Conservation (phyloP, 164 flowering plant species). For the Stephania yunnanensis region DNA sequence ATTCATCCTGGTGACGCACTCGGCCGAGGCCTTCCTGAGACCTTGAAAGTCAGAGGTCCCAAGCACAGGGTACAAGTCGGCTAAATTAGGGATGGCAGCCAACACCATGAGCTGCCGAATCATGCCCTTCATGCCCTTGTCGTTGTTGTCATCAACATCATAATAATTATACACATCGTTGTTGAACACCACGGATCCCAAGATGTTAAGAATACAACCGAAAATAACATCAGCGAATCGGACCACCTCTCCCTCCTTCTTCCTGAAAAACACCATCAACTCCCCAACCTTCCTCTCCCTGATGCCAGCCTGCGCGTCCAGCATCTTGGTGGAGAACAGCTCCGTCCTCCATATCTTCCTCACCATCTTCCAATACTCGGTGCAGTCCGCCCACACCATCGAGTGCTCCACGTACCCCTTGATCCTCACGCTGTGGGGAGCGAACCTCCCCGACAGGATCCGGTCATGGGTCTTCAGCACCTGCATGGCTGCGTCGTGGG, state of each 20-base stretch:
- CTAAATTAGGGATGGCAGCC: constrained; percentile 12
- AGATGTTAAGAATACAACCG: constrained; percentile 18
- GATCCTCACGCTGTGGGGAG: constrained; percentile 9
- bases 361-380: constrained; percentile 25
- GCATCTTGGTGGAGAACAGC: constrained; percentile 23
- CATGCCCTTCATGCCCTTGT: constrained; percentile 17
- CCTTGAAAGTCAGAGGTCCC: constrained; percentile 26
- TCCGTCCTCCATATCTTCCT: constrained; percentile 26
- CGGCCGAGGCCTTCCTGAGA: constrained; percentile 15
- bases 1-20: constrained; percentile 1
- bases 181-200: constrained; percentile 20
- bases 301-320: constrained; percentile 20
- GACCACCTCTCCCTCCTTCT: constrained; percentile 20
- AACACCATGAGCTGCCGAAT: constrained; percentile 14
- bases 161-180: constrained; percentile 21
- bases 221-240: constrained; percentile 22
- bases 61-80: constrained; percentile 30
- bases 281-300: constrained; percentile 27
- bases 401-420: not conserved
- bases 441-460: constrained; percentile 14
- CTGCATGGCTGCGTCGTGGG: constrained; percentile 20
- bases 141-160: constrained; percentile 14
- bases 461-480: constrained; percentile 29
- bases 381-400: constrained; percentile 29
- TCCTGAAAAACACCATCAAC: constrained; percentile 20